phyloP scores from a whole-genome alignment of 2,329 filamentous ascomycete species.

The Ceratocystis cacaofunesta region DNA sequence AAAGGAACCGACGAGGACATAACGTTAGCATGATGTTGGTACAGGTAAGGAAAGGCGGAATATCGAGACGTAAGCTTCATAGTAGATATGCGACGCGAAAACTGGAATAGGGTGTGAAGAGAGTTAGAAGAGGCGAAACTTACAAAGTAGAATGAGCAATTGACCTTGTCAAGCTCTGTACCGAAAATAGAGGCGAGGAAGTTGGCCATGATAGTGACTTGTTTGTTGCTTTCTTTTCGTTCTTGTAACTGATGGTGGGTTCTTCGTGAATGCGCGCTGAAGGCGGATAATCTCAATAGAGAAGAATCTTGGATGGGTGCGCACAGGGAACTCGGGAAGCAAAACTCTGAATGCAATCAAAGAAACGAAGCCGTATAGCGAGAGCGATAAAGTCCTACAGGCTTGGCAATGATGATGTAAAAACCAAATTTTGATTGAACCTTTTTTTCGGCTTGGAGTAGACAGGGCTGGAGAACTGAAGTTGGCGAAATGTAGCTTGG shows the following conservation, averaged over 20 bases:
- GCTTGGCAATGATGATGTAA: not conserved
- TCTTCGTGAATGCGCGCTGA: not conserved
- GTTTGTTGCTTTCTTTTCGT: conserved; percentile 4
- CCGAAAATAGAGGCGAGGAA: conserved; percentile 99
- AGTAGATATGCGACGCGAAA: not conserved
- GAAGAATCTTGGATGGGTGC: not conserved
- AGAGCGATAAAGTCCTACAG: not conserved
- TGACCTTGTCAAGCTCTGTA: conserved; percentile 98
- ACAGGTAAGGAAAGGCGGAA: not conserved
- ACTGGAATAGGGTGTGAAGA: not conserved
- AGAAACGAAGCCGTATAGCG: not conserved
- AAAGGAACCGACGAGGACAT: conserved; percentile 5
- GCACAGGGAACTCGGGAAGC: not conserved
- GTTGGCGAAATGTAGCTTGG: not conserved
- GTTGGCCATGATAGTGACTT: conserved; percentile 58
- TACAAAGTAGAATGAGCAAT: conserved; percentile 87
- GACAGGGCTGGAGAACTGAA: not conserved
- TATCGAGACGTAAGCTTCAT: not conserved
- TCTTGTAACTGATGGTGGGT: not conserved
- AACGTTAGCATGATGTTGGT: conserved; percentile 7
- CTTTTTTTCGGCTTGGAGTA: conserved; percentile 3
- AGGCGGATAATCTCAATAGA: not conserved
- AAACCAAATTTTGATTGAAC: not conserved
- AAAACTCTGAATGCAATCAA: not conserved
- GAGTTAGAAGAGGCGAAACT: conserved; percentile 17